phyloP scores from a whole-genome alignment of 2,329 filamentous ascomycete species.

The Neonectria neomacrospora region DNA sequence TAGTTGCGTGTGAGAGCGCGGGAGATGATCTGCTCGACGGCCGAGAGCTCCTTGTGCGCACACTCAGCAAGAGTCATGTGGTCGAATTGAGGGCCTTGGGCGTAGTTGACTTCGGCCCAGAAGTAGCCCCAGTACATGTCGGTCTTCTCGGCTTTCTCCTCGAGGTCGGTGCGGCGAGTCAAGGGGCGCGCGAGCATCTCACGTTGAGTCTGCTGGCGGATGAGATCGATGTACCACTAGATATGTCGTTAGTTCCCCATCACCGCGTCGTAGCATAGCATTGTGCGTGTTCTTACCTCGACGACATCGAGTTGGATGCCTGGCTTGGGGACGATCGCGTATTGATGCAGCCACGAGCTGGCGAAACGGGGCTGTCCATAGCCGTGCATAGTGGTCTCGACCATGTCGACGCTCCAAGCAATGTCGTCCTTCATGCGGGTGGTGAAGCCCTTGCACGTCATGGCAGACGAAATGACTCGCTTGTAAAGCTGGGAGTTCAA shows the following conservation, averaged over 20 bases:
- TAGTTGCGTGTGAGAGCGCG: slow-evolving; percentile 49
- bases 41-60: slow-evolving; percentile 58
- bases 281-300: slow-evolving; percentile 57
- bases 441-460: slow-evolving; percentile 71
- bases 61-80: slow-evolving; percentile 59
- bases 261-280: neutral
- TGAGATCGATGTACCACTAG: slow-evolving; percentile 67
- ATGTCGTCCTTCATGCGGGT: slow-evolving; percentile 71
- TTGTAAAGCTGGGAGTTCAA: slow-evolving; percentile 64
- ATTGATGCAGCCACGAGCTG: slow-evolving; percentile 62
- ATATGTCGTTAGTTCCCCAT: slow-evolving; percentile 28
- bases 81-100: slow-evolving; percentile 56
- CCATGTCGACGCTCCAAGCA: slow-evolving; percentile 54
- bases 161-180: slow-evolving; percentile 54
- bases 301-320: slow-evolving; percentile 62
- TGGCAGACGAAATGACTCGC: slow-evolving; percentile 62
- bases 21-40: slow-evolving; percentile 61
- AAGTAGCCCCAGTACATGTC: slow-evolving; percentile 64
- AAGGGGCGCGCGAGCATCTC: slow-evolving; percentile 54
- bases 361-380: slow-evolving; percentile 62
- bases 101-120: slow-evolving; percentile 59
- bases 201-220: slow-evolving; percentile 63
- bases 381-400: slow-evolving; percentile 48
- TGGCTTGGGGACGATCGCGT: slow-evolving; percentile 62
- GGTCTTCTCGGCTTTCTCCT: slow-evolving; percentile 47